A percentile compares a stretch with the other conserved stretches of the same genome.
Evolutionary conservation across 1,139 yeast genomes (phyloP).

Genomic region (Pichia sorboxylosa): DNA sequence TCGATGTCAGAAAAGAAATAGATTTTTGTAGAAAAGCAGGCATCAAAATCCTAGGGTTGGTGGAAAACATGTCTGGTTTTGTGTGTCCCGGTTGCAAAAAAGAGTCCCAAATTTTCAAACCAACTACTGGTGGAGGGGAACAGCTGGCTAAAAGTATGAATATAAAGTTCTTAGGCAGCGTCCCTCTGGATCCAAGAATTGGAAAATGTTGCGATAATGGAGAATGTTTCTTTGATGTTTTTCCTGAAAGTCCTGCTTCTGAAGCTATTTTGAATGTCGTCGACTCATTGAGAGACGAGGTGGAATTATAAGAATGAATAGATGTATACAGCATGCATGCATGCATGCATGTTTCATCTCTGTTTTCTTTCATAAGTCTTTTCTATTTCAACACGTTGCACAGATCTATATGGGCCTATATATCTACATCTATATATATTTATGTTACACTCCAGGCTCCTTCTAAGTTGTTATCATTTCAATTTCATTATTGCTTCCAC

Average conservation of each 20-base stretch:
- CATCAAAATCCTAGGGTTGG: conserved; percentile 75
- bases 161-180: conserved; percentile 76
- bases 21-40: conserved; percentile 90
- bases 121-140: conserved; percentile 95
- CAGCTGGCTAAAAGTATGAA: conserved; percentile 67
- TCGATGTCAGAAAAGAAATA: conserved; percentile 92
- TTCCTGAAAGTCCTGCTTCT: conserved; percentile 91
- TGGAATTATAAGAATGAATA: too few species aligned
- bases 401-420: too few species aligned
- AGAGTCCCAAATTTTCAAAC: conserved; percentile 79
- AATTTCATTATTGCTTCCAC: conserved; percentile 1
- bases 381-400: too few species aligned
- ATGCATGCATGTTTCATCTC: too few species aligned
- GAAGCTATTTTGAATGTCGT: conserved; percentile 79
- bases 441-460: too few species aligned
- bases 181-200: conserved; percentile 91
- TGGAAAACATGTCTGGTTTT: conserved; percentile 97
- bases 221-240: conserved; percentile 68
- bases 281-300: conserved; percentile 39
- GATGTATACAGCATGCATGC: too few species aligned
- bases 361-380: too few species aligned
- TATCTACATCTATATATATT: too few species aligned
- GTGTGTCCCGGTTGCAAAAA: conserved; percentile 93
- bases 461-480: conserved; percentile 2
- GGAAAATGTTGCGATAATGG: conserved; percentile 86